A percentile compares a stretch with the other conserved stretches of the same genome.
Conservation (phyloP, 2,329 filamentous ascomycete genomes). For the Colletotrichum sp. region DNA sequence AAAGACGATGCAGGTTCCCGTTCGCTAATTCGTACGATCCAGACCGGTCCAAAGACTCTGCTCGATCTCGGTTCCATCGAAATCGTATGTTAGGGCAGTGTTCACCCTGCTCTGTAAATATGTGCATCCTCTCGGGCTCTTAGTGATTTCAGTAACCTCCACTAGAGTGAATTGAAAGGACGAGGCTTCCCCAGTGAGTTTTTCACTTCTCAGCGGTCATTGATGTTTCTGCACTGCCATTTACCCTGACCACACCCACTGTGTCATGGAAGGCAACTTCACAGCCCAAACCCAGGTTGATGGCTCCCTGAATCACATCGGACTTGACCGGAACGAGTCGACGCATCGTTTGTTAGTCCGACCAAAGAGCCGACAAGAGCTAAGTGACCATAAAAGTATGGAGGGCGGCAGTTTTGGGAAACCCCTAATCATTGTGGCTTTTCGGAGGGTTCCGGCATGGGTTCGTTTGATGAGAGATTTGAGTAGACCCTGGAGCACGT, state of each 20-base stretch:
- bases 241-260: background rate
- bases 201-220: background rate
- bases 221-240: background rate
- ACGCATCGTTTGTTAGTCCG: background rate
- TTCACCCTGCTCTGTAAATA: background rate
- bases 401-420: background rate
- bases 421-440: background rate
- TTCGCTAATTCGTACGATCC: background rate
- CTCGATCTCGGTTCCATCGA: background rate
- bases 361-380: background rate
- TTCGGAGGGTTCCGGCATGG: background rate
- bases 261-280: background rate
- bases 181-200: background rate
- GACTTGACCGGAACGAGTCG: background rate
- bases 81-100: background rate
- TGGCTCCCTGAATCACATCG: background rate
- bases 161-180: background rate
- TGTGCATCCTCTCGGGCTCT: background rate
- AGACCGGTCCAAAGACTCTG: background rate
- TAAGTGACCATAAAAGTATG: background rate
- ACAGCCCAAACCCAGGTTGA: background rate
- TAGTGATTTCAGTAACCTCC: background rate
- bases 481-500: background rate
- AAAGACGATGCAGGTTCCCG: background rate
- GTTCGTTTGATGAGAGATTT: background rate